Conservation (phyloP, 192 early-diverging fungal genomes). For the Haplosporangium gracile region DNA sequence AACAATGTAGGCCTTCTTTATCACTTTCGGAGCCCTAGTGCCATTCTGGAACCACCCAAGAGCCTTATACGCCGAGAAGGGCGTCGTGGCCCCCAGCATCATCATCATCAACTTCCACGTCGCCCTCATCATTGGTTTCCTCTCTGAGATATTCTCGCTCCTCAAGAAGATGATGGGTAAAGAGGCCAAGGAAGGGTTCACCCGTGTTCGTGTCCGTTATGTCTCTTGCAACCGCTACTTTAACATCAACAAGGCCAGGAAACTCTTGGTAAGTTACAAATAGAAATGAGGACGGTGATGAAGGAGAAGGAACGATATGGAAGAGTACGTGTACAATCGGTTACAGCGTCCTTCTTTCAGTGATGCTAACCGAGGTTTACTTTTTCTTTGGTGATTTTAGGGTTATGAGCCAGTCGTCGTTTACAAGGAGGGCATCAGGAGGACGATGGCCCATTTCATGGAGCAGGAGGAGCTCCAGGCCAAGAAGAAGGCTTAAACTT, state of each 20-base stretch:
- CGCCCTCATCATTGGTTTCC: slow-evolving; percentile 63
- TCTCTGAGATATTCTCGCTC: slow-evolving; percentile 76
- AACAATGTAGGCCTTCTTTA: slow-evolving; percentile 81
- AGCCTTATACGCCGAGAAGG: slow-evolving; percentile 74
- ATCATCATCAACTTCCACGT: slow-evolving; percentile 69
- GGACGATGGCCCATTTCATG: slow-evolving; percentile 51
- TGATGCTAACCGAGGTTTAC: too few relatives aligned
- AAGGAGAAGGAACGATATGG: not conserved
- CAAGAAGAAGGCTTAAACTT: slow-evolving; percentile 31
- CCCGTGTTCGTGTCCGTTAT: slow-evolving; percentile 83
- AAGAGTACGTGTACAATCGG: not conserved
- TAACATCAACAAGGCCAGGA: slow-evolving; percentile 90
- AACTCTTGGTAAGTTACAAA: slow-evolving; percentile 50
- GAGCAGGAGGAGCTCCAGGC: slow-evolving; percentile 33
- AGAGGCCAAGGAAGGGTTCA: slow-evolving; percentile 79
- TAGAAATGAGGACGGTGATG: not conserved
- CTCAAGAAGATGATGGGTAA: slow-evolving; percentile 72
- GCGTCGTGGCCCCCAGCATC: slow-evolving; percentile 66
- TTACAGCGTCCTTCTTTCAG: too few relatives aligned
- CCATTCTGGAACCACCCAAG: slow-evolving; percentile 93
- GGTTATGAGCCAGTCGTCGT: slow-evolving; percentile 67
- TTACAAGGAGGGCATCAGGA: slow-evolving; percentile 67
- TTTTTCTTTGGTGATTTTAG: slow-evolving; percentile 6
- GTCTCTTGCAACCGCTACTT: slow-evolving; percentile 87
- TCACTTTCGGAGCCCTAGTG: slow-evolving; percentile 92